Conservation (phyloP, 148 eudicot genomes). For the Euryodendron excelsum region DNA sequence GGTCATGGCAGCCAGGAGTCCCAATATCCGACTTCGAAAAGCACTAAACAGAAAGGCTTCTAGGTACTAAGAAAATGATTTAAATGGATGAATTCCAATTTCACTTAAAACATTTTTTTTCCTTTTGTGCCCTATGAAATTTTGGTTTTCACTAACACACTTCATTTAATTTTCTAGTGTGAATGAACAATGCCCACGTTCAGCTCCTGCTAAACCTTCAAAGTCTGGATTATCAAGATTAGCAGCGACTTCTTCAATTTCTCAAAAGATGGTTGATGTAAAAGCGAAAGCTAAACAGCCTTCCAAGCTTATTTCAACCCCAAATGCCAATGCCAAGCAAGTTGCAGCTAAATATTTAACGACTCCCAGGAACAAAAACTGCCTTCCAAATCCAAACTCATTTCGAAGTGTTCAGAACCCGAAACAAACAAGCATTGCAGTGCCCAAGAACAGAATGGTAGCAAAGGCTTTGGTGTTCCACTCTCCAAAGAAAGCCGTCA, state of each 20-base stretch:
- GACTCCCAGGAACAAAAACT: conserved; percentile 64
- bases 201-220: conserved; percentile 89
- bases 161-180: conserved; percentile 29
- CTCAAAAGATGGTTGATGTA: conserved; percentile 41
- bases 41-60: conserved; percentile 47
- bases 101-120: not conserved
- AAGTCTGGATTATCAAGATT: conserved; percentile 59
- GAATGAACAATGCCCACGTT: conserved; percentile 57
- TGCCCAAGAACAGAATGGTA: conserved; percentile 38
- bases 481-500: conserved; percentile 57
- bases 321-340: conserved; percentile 56
- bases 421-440: conserved; percentile 31
- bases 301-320: conserved; percentile 46
- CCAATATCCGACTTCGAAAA: conserved; percentile 61
- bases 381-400: conserved; percentile 35
- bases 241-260: conserved; percentile 55
- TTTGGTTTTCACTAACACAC: not conserved
- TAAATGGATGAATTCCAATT: not conserved
- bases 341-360: conserved; percentile 95
- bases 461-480: conserved; percentile 64
- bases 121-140: not conserved
- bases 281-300: conserved; percentile 27
- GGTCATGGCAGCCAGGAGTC: conserved; percentile 99
- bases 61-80: conserved; percentile 20
- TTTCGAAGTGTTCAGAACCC: conserved; percentile 68